Evolutionary conservation across 306 rosid species (phyloP).

Genomic region (Pterocarpus macrocarpus): DNA sequence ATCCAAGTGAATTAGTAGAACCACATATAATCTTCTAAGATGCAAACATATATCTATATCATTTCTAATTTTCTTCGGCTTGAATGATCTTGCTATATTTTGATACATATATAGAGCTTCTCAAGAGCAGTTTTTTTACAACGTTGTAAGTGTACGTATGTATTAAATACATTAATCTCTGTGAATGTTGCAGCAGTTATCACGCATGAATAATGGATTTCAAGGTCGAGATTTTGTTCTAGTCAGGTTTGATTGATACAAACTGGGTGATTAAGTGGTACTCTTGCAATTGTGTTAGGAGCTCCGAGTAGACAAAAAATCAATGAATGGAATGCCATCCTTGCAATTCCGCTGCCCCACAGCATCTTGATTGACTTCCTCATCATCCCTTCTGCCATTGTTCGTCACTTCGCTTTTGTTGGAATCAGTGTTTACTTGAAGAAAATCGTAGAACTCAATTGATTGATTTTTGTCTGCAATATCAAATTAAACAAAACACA

Average conservation of each 20-base stretch:
- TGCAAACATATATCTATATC: background rate
- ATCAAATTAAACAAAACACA: background rate
- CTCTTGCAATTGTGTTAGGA: conserved; percentile 38
- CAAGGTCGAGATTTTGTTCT: conserved; percentile 32
- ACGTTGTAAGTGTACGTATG: conserved; percentile 26
- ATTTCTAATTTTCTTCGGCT: conserved; percentile 23
- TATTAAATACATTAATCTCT: conserved; percentile 37
- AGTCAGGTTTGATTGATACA: conserved; percentile 41
- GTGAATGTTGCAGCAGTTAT: conserved; percentile 29
- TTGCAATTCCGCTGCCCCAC: conserved; percentile 39
- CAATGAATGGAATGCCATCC: conserved; percentile 59
- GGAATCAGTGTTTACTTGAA: conserved; percentile 75
- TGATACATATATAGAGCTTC: background rate
- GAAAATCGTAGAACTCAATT: conserved; percentile 84
- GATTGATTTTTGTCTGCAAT: conserved; percentile 67
- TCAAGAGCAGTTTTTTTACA: background rate
- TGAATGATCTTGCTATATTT: background rate
- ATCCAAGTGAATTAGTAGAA: background rate
- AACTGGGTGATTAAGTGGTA: background rate
- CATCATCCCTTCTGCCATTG: conserved; percentile 73
- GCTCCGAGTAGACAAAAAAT: conserved; percentile 66
- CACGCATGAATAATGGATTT: conserved; percentile 11
- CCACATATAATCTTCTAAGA: background rate
- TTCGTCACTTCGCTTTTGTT: conserved; percentile 83
- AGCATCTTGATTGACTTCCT: conserved; percentile 72